A percentile compares a stretch with the other conserved stretches of the same genome.
Conservation (phyloP, 768 basidiomycete genomes). For the Mrakia hoshinonis region DNA sequence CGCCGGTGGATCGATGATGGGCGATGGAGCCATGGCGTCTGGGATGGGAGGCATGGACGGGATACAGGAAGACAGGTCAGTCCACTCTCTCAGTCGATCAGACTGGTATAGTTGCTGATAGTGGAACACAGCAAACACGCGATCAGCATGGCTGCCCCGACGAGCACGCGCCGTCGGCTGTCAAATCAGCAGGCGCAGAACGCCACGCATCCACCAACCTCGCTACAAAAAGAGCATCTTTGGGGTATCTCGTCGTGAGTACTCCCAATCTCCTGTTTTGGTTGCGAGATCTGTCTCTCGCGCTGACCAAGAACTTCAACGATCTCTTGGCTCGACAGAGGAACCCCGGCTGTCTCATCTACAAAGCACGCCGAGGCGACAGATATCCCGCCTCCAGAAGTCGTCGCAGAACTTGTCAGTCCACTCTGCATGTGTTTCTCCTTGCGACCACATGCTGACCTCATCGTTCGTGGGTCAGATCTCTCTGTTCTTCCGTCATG, state of each 20-base stretch:
- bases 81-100: too few relatives aligned
- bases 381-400: constrained; percentile 16
- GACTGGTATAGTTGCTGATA: too few relatives aligned
- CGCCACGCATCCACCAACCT: not conserved
- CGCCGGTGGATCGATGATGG: too few relatives aligned
- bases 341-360: not conserved
- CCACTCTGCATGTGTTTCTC: not conserved
- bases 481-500: constrained; percentile 19
- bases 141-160: not conserved
- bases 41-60: too few relatives aligned
- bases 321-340: not conserved
- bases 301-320: not conserved
- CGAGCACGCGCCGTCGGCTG: not conserved
- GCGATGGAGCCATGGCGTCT: too few relatives aligned
- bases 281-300: too few relatives aligned
- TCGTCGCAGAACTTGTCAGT: constrained; percentile 16
- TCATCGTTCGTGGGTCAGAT: not conserved
- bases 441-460: not conserved
- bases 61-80: too few relatives aligned
- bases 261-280: too few relatives aligned
- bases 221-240: not conserved
- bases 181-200: not conserved
- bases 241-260: constrained; percentile 9
- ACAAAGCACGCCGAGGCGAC: not conserved
- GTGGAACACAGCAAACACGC: too few relatives aligned